Conservation (phyloP, 2,329 filamentous ascomycete genomes). For the Apiospora pterosperma region DNA sequence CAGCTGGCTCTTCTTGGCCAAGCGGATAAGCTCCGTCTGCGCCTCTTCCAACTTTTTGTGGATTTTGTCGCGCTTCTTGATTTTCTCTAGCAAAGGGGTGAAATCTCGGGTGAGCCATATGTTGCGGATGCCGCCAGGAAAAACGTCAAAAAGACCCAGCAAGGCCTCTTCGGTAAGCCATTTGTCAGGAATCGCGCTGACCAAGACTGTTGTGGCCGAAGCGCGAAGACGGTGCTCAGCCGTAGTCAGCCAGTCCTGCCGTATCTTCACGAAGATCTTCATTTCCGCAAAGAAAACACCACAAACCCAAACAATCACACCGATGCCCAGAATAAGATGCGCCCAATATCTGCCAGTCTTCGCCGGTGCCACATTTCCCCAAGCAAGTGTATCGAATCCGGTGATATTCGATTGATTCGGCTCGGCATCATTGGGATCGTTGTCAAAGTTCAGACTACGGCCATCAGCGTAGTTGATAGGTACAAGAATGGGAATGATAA, state of each 20-base stretch:
- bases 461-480: slow-evolving; percentile 80
- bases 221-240: slow-evolving; percentile 91
- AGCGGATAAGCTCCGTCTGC: slow-evolving; percentile 79
- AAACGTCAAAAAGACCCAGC: slow-evolving; percentile 85
- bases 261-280: slow-evolving; percentile 83
- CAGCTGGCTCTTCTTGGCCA: slow-evolving; percentile 75
- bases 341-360: slow-evolving; percentile 75
- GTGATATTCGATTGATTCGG: slow-evolving; percentile 32
- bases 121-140: slow-evolving; percentile 90
- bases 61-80: slow-evolving; percentile 68
- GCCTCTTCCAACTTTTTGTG: slow-evolving; percentile 73
- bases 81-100: slow-evolving; percentile 78
- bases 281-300: slow-evolving; percentile 84
- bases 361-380: slow-evolving; percentile 73
- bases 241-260: slow-evolving; percentile 91
- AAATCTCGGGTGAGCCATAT: slow-evolving; percentile 96
- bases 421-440: slow-evolving; percentile 24
- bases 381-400: slow-evolving; percentile 79
- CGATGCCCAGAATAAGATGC: slow-evolving; percentile 75
- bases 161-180: slow-evolving; percentile 86
- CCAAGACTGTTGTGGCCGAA: slow-evolving; percentile 91
- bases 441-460: slow-evolving; percentile 51
- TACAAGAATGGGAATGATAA: slow-evolving; percentile 82
- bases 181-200: slow-evolving; percentile 84
- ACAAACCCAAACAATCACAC: slow-evolving; percentile 80